Percentiles rank a stretch among this genome's conserved stretches.
Evolutionary conservation across 2,329 filamentous ascomycete species (phyloP).

Genomic region (Ophiocordyceps unilateralis): DNA sequence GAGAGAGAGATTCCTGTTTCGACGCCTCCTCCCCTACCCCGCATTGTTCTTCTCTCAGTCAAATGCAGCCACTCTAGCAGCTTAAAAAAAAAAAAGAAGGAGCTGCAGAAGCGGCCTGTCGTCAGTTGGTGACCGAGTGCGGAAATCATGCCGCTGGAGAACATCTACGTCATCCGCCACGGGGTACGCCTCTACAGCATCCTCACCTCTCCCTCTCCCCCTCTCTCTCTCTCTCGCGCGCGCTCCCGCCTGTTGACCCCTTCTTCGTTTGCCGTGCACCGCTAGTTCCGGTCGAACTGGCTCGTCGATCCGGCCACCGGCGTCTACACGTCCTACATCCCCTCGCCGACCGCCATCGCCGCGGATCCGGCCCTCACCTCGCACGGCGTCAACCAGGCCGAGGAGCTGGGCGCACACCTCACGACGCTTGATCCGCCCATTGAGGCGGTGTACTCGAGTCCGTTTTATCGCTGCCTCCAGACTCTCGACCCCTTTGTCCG

Average conservation of each 20-base stretch:
- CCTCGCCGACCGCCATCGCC: slow-evolving; percentile 72
- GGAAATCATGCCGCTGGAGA: slow-evolving; percentile 45
- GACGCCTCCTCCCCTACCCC: too few relatives aligned
- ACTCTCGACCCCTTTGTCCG: slow-evolving; percentile 56
- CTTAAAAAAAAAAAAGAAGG: too few relatives aligned
- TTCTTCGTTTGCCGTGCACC: too few relatives aligned
- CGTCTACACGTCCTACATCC: slow-evolving; percentile 54
- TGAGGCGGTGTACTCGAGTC: slow-evolving; percentile 64
- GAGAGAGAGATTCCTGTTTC: too few relatives aligned
- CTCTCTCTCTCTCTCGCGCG: too few relatives aligned
- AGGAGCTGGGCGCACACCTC: slow-evolving; percentile 56
- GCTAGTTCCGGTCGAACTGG: slow-evolving; percentile 84
- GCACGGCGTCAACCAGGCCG: slow-evolving; percentile 70
- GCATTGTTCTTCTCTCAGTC: too few relatives aligned
- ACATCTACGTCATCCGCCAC: slow-evolving; percentile 59
- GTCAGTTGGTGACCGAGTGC: too few relatives aligned
- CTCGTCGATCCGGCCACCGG: slow-evolving; percentile 67
- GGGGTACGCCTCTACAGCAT: slow-evolving; percentile 36
- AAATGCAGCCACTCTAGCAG: too few relatives aligned
- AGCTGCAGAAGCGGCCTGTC: too few relatives aligned
- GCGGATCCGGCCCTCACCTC: slow-evolving; percentile 77
- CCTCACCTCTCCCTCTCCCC: too few relatives aligned
- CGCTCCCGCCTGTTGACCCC: too few relatives aligned
- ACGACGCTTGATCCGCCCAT: slow-evolving; percentile 45
- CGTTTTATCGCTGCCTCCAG: slow-evolving; percentile 77